Percentiles rank a stretch among this genome's conserved stretches.
Conservation (phyloP, 208 protist genomes). For the Wallacemonas sp. region DNA sequence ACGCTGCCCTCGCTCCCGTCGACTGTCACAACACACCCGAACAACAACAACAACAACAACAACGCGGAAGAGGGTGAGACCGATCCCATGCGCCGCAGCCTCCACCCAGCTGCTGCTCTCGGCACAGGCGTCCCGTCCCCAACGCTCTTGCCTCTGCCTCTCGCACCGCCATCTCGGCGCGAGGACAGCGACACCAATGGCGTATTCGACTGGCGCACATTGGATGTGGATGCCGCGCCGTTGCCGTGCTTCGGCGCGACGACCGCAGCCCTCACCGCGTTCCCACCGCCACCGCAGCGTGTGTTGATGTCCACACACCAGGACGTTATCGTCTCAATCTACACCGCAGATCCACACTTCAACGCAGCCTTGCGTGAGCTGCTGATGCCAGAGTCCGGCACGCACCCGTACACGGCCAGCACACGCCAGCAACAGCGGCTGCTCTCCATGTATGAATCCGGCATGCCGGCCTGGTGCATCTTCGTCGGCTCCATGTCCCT, state of each 20-base stretch:
- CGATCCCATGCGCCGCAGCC: too few relatives aligned
- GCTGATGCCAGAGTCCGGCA: constrained; percentile 62
- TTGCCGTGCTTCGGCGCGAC: neutral
- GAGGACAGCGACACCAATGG: neutral
- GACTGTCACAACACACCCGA: too few relatives aligned
- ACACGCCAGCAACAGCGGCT: constrained; percentile 60
- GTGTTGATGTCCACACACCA: constrained; percentile 45
- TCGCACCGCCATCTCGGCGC: too few relatives aligned
- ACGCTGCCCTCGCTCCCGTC: too few relatives aligned
- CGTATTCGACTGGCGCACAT: neutral
- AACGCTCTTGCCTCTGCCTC: too few relatives aligned
- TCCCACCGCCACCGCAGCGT: constrained; percentile 10
- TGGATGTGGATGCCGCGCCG: constrained; percentile 11
- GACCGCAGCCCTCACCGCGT: too few relatives aligned
- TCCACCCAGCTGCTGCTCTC: too few relatives aligned
- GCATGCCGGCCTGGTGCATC: constrained; percentile 78
- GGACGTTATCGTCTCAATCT: constrained; percentile 69
- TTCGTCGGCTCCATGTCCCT: constrained; percentile 57
- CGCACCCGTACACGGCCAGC: constrained; percentile 60
- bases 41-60: too few relatives aligned
- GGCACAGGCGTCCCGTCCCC: too few relatives aligned
- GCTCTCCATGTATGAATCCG: constrained; percentile 71
- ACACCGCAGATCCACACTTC: constrained; percentile 77
- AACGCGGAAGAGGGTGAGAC: too few relatives aligned
- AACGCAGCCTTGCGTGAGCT: constrained; percentile 69